A percentile compares a stretch with the other conserved stretches of the same genome.
These are phyloP conservation scores for Ochromonas danica DNA, from an alignment of 108 stramenopile species.

Conservation along the genomic window DNA sequence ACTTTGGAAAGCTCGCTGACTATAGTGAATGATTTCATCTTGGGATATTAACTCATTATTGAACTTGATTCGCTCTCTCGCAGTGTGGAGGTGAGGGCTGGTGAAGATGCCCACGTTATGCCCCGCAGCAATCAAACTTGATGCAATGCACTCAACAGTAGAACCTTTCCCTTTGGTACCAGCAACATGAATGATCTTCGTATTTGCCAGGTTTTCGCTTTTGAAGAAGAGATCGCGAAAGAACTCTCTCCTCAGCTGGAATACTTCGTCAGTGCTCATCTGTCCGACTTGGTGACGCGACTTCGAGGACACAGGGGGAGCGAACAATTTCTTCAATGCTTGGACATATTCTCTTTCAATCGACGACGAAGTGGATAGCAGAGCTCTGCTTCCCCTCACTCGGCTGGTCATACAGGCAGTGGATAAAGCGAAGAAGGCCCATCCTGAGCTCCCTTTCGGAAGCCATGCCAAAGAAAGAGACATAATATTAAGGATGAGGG, in stretches of 20 bases:
- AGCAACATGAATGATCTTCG: conserved; percentile 72
- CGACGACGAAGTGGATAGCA: too few species aligned
- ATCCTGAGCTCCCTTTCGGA: too few species aligned
- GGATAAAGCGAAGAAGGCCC: too few species aligned
- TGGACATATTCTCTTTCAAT: too few species aligned
- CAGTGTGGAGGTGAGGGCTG: conserved; percentile 44
- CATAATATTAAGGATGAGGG: too few species aligned
- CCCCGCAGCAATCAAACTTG: background rate
- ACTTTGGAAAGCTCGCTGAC: background rate
- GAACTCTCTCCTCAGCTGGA: background rate
- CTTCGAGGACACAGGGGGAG: background rate
- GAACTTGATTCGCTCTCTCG: conserved; percentile 42
- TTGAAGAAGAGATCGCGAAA: background rate
- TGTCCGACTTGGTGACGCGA: too few species aligned
- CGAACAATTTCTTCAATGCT: background rate
- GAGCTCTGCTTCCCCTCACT: too few species aligned
- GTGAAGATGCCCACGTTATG: conserved; percentile 40
- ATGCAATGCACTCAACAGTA: conserved; percentile 52
- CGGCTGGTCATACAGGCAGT: too few species aligned
- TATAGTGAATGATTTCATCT: conserved; percentile 1
- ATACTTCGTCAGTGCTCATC: background rate
- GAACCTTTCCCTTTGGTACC: conserved; percentile 96
- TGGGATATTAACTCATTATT: conserved; percentile 25
- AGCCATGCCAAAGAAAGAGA: too few species aligned
- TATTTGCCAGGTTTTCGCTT: background rate